Percentiles rank a stretch among this genome's conserved stretches.
Conservation (phyloP, 306 rosid species). For the Mimosa pudica region DNA sequence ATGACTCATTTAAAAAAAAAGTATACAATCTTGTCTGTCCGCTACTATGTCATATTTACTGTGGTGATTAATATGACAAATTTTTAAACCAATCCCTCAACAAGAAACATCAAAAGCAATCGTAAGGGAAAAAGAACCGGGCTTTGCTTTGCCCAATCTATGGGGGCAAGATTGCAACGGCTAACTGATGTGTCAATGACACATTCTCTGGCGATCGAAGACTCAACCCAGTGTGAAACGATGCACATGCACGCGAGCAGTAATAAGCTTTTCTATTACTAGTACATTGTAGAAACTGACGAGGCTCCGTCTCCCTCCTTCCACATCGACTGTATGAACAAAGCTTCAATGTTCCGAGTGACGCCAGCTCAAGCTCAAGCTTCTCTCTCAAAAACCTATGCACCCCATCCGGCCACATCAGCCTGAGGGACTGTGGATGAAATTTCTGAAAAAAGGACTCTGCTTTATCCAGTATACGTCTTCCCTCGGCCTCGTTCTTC, state of each 20-base stretch:
- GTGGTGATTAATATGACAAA: neutral
- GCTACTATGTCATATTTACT: neutral
- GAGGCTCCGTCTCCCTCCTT: constrained; percentile 63
- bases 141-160: neutral
- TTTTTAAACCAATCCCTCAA: constrained; percentile 15
- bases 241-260: constrained; percentile 78
- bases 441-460: too few species aligned
- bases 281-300: constrained; percentile 74
- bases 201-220: too few species aligned
- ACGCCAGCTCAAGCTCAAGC: constrained; percentile 42
- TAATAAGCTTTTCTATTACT: constrained; percentile 65
- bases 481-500: constrained; percentile 54
- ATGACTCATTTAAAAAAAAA: too few species aligned
- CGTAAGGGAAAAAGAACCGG: neutral
- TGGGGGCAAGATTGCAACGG: neutral
- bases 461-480: constrained; percentile 54
- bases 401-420: constrained; percentile 35
- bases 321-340: constrained; percentile 68
- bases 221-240: constrained; percentile 26
- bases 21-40: neutral
- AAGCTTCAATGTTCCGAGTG: constrained; percentile 30
- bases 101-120: too few species aligned
- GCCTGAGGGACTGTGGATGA: too few species aligned
- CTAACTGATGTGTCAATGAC: constrained; percentile 1
- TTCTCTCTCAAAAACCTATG: constrained; percentile 60